Evolutionary conservation across 2,329 filamentous ascomycete species (phyloP).

Genomic region (Lanzia echinophila): DNA sequence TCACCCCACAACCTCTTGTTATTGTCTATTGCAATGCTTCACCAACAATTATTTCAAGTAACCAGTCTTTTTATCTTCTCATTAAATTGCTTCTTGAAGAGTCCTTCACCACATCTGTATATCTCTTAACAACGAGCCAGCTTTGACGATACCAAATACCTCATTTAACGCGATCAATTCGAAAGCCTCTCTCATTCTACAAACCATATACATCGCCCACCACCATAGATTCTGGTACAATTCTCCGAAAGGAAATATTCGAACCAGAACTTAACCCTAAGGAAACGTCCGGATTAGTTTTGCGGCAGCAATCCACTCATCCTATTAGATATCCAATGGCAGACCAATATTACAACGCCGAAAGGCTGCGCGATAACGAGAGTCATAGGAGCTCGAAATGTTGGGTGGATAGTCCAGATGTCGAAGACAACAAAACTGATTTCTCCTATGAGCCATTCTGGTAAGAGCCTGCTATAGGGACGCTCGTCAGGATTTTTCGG

Average conservation of each 20-base stretch:
- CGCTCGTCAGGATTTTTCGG: conserved; percentile 64
- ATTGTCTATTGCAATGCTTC: too few relatives aligned
- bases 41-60: too few relatives aligned
- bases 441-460: conserved; percentile 66
- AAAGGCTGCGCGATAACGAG: conserved; percentile 47
- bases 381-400: conserved; percentile 41
- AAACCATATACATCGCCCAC: conserved; percentile 66
- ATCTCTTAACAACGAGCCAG: neutral
- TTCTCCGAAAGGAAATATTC: conserved; percentile 64
- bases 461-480: conserved; percentile 67
- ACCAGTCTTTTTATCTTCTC: too few relatives aligned
- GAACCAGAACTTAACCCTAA: conserved; percentile 98
- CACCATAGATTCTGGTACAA: conserved; percentile 71
- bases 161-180: too few relatives aligned
- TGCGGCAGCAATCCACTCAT: conserved; percentile 61
- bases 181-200: conserved; percentile 41
- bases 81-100: too few relatives aligned
- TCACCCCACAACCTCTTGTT: too few relatives aligned
- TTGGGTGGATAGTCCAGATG: conserved; percentile 51
- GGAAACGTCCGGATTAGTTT: conserved; percentile 66
- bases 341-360: conserved; percentile 27
- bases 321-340: conserved; percentile 51
- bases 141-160: too few relatives aligned
- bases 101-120: neutral
- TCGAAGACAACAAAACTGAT: conserved; percentile 39